Conservation (phyloP, 768 basidiomycete genomes). For the Boletus vinaceobasis region DNA sequence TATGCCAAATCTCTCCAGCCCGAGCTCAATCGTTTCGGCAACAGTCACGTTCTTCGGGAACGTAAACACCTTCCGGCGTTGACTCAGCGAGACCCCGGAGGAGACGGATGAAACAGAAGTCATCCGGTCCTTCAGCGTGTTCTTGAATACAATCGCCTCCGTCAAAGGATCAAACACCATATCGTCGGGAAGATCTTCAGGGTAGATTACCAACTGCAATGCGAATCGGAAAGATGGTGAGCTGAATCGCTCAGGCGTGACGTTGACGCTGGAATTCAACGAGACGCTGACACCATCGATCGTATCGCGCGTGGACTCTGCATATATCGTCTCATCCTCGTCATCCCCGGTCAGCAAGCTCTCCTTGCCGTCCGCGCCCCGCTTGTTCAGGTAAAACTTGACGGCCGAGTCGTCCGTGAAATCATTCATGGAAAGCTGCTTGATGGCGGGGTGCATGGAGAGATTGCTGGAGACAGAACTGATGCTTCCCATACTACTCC, state of each 20-base stretch:
- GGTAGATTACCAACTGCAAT: constrained; percentile 81
- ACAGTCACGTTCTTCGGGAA: constrained; percentile 95
- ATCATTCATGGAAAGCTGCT: constrained; percentile 92
- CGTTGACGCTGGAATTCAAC: constrained; percentile 35
- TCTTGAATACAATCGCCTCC: constrained; percentile 89
- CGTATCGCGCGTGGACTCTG: constrained; percentile 35
- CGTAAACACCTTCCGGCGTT: constrained; percentile 80
- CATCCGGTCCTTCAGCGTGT: constrained; percentile 58
- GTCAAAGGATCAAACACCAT: constrained; percentile 92
- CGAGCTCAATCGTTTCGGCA: constrained; percentile 92
- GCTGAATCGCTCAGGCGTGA: constrained; percentile 69
- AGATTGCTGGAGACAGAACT: constrained; percentile 91
- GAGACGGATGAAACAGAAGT: constrained; percentile 41
- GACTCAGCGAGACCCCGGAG: constrained; percentile 53
- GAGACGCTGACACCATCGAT: constrained; percentile 21
- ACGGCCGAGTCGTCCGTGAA: constrained; percentile 96
- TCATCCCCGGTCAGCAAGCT: constrained; percentile 44
- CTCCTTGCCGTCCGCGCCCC: constrained; percentile 42
- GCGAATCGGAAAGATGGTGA: constrained; percentile 85
- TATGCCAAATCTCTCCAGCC: constrained; percentile 91
- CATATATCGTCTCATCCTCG: constrained; percentile 40
- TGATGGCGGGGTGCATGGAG: constrained; percentile 93
- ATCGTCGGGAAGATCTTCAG: constrained; percentile 89
- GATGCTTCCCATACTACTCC: constrained; percentile 91
- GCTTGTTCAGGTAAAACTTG: constrained; percentile 90